Percentiles rank a stretch among this genome's conserved stretches.
These are phyloP conservation scores for Phytophthora pinifolia DNA, from an alignment of 352 stramenopile genomes.

Conservation along the genomic window DNA sequence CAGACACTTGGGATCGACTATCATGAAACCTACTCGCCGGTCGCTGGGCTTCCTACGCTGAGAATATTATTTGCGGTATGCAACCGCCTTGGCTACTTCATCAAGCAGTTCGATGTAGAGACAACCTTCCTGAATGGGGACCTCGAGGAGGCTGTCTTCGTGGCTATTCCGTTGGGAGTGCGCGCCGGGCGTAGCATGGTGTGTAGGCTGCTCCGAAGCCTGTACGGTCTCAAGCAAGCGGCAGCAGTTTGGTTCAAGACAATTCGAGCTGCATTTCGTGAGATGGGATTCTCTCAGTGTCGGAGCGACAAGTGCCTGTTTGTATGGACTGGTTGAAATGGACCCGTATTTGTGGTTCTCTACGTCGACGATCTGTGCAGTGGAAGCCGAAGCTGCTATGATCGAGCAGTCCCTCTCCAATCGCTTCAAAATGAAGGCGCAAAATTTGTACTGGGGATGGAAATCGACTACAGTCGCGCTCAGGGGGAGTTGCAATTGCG, in stretches of 20 bases:
- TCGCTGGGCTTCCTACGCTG: conserved; percentile 24
- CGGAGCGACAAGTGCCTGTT: not conserved
- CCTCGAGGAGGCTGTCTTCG: conserved; percentile 27
- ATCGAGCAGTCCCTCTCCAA: not conserved
- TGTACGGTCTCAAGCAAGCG: conserved; percentile 45
- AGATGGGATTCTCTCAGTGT: conserved; percentile 7
- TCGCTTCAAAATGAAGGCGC: conserved; percentile 13
- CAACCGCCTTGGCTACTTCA: conserved; percentile 2
- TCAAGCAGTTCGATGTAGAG: conserved; percentile 27
- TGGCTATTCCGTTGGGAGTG: conserved; percentile 19
- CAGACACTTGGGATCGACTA: conserved; percentile 29
- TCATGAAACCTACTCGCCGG: conserved; percentile 28
- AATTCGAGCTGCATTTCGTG: too few species aligned
- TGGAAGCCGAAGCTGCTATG: not conserved
- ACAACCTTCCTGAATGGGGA: conserved; percentile 34
- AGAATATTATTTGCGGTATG: conserved; percentile 25
- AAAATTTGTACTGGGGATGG: conserved; percentile 20
- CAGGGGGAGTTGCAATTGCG: conserved; percentile 8
- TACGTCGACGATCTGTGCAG: conserved; percentile 19
- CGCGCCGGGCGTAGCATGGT: conserved; percentile 17
- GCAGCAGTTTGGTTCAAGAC: conserved; percentile 28
- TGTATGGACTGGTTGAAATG: not conserved
- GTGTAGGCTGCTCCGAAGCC: conserved; percentile 19
- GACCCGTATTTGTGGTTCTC: conserved; percentile 8
- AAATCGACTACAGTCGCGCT: conserved; percentile 3